Evolutionary conservation across 129 eudicot genomes (phyloP).

Genomic region (Saposhnikovia divaricata): DNA sequence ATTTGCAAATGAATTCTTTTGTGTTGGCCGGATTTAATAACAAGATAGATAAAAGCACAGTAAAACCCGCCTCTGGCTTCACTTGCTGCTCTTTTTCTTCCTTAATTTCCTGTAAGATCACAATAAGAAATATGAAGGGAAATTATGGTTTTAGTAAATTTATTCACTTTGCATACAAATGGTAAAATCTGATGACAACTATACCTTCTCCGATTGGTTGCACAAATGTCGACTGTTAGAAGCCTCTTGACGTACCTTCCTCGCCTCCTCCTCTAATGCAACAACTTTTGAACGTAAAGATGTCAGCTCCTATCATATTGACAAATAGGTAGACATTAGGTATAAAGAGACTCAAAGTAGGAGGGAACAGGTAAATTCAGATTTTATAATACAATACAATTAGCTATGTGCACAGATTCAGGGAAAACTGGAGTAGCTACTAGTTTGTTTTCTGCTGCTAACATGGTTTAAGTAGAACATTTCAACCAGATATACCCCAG

Average conservation of each 20-base stretch:
- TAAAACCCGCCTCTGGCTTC: constrained; percentile 65
- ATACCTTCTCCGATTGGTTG: constrained; percentile 64
- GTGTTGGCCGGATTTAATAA: constrained; percentile 8
- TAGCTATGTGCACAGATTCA: not conserved
- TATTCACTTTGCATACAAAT: constrained; percentile 14
- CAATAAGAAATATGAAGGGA: not conserved
- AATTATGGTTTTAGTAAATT: not conserved
- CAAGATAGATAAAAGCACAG: not conserved
- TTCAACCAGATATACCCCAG: too few species aligned
- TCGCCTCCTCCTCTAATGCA: constrained; percentile 20
- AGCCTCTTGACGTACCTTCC: constrained; percentile 39
- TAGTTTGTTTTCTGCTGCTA: too few species aligned
- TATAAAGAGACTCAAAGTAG: not conserved
- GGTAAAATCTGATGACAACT: constrained; percentile 11
- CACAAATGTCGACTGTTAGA: constrained; percentile 42
- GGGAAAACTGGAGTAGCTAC: not conserved
- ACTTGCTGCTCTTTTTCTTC: constrained; percentile 77
- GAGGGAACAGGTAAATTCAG: too few species aligned
- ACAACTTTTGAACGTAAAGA: constrained; percentile 55
- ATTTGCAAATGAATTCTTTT: not conserved
- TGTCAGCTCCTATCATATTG: constrained; percentile 35
- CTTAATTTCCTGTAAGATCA: constrained; percentile 65
- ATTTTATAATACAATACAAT: not conserved
- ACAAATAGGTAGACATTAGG: not conserved
- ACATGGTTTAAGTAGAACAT: too few species aligned